Percentiles rank a stretch among this genome's conserved stretches.
These are phyloP conservation scores for Chloropicon primus DNA, from an alignment of 139 green algal species.

Conservation along the genomic window DNA sequence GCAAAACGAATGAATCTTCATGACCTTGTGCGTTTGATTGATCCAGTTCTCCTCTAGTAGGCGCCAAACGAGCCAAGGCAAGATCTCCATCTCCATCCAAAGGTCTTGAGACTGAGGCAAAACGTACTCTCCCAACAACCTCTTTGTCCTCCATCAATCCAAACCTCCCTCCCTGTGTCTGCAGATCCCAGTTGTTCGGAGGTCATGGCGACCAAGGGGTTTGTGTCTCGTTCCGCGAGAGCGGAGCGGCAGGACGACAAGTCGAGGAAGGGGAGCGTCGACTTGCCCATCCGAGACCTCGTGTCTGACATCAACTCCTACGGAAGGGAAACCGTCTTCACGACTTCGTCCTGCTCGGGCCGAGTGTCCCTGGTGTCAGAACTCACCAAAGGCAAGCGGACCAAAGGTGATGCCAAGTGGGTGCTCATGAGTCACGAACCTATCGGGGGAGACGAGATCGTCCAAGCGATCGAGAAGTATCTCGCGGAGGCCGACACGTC, in stretches of 20 bases:
- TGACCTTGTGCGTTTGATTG: too few species aligned
- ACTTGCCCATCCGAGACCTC: constrained; percentile 34
- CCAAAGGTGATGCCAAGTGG: constrained; percentile 43
- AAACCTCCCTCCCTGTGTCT: too few species aligned
- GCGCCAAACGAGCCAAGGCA: too few species aligned
- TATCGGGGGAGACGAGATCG: constrained; percentile 35
- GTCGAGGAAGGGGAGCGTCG: constrained; percentile 45
- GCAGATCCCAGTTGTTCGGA: too few species aligned
- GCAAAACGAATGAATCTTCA: too few species aligned
- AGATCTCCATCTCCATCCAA: too few species aligned
- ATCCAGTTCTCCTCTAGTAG: too few species aligned
- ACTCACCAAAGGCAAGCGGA: constrained; percentile 1
- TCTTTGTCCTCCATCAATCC: too few species aligned
- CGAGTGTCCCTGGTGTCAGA: neutral
- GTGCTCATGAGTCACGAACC: constrained; percentile 38
- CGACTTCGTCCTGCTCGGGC: neutral
- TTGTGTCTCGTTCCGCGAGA: too few species aligned
- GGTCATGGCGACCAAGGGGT: too few species aligned
- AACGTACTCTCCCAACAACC: too few species aligned
- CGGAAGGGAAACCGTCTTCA: neutral
- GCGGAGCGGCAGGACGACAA: constrained; percentile 26
- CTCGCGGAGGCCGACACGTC: constrained; percentile 31
- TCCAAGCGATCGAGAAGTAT: constrained; percentile 46
- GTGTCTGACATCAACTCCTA: constrained; percentile 36
- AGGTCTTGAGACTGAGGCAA: too few species aligned